Percentiles rank a stretch among this genome's conserved stretches.
Conservation (phyloP, 169 alveolate species). For the Plasmodium gonderi region DNA sequence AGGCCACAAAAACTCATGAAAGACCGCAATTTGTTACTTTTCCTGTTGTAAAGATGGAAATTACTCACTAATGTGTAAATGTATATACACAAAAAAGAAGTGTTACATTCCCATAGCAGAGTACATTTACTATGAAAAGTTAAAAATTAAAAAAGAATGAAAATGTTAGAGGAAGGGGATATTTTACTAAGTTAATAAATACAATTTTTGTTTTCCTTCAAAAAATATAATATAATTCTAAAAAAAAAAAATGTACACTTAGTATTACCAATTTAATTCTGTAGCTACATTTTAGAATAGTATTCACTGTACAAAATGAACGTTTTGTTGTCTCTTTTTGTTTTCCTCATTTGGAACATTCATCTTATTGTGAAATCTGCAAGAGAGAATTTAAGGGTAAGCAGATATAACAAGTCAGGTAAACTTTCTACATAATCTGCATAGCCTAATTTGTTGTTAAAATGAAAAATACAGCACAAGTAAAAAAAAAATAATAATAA, state of each 20-base stretch:
- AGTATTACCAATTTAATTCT: neutral
- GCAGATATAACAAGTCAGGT: conserved; percentile 37
- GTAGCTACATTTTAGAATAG: conserved; percentile 9
- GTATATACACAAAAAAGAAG: neutral
- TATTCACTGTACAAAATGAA: conserved; percentile 32
- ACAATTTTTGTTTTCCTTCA: neutral
- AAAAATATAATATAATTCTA: neutral
- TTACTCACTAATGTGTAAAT: neutral
- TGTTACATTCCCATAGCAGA: neutral
- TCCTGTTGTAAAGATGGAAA: neutral
- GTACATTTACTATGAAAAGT: neutral
- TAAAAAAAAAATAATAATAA: neutral
- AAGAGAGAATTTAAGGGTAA: conserved; percentile 61
- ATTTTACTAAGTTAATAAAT: neutral
- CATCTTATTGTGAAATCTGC: conserved; percentile 18
- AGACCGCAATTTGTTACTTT: neutral
- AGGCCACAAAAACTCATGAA: neutral
- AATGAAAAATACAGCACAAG: neutral
- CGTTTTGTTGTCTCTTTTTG: conserved; percentile 21
- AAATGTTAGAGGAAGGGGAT: neutral
- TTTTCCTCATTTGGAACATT: neutral
- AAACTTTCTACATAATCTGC: neutral
- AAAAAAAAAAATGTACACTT: neutral
- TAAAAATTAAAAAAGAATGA: conserved; percentile 2
- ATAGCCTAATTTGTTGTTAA: neutral